Percentiles rank a stretch among this genome's conserved stretches.
Conservation (phyloP, 768 basidiomycete genomes). For the Cystofilobasidium bisporidii region DNA sequence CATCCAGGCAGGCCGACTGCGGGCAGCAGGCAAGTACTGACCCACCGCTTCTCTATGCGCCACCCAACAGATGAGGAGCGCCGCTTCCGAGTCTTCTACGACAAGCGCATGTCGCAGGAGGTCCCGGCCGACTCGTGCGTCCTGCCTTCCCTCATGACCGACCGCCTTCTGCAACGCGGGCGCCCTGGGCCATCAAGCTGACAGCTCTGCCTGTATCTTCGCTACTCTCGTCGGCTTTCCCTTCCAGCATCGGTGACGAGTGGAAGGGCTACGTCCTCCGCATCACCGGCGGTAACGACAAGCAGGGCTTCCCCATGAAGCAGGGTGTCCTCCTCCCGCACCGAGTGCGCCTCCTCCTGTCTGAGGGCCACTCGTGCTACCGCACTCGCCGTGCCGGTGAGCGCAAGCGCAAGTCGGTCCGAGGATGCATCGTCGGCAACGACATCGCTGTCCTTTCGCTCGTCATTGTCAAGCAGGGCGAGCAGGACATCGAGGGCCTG, state of each 20-base stretch:
- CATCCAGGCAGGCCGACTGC: background rate
- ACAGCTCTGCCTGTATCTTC: background rate
- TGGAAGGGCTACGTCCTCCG: constrained; percentile 95
- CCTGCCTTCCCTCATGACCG: background rate
- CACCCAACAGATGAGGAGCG: constrained; percentile 26
- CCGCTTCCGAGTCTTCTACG: constrained; percentile 59
- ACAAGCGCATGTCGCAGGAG: constrained; percentile 94
- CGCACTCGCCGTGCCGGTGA: constrained; percentile 83
- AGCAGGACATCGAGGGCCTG: constrained; percentile 75
- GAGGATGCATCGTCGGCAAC: constrained; percentile 93
- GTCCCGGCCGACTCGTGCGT: constrained; percentile 64
- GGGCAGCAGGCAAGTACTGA: constrained; percentile 38
- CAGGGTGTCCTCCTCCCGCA: constrained; percentile 92
- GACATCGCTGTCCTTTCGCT: constrained; percentile 91
- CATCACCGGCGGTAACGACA: constrained; percentile 86
- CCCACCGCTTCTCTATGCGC: constrained; percentile 1
- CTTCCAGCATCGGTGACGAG: constrained; percentile 73
- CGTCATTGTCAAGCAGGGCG: constrained; percentile 94
- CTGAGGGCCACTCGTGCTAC: constrained; percentile 97
- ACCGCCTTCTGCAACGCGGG: background rate
- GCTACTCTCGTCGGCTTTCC: constrained; percentile 33
- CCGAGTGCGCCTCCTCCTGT: constrained; percentile 86
- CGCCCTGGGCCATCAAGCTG: background rate
- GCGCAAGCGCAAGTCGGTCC: constrained; percentile 97
- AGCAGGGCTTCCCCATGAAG: constrained; percentile 99